Percentiles rank a stretch among this genome's conserved stretches.
Evolutionary conservation across 164 flowering plant species (phyloP).

Genomic region (Berberis thunbergii): DNA sequence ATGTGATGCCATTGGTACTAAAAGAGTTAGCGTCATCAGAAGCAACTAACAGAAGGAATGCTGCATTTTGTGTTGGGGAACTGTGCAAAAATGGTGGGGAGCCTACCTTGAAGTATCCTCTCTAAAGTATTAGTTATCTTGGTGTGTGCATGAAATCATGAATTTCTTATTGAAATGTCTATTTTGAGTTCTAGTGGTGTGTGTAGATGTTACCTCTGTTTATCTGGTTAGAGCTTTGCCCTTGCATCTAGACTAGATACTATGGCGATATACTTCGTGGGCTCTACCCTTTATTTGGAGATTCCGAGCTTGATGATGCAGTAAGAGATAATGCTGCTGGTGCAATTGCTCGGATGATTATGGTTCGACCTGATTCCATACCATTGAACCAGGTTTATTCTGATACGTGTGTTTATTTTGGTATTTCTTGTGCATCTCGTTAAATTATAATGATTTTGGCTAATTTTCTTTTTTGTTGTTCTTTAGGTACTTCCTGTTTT

Average conservation of each 20-base stretch:
- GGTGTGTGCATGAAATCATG: too few species aligned
- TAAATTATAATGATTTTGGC: background rate
- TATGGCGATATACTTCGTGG: constrained; percentile 63
- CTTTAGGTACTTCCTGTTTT: constrained; percentile 83
- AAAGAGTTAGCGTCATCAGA: constrained; percentile 82
- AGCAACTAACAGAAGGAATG: constrained; percentile 92
- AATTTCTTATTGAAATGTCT: background rate
- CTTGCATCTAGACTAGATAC: constrained; percentile 48
- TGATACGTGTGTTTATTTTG: background rate
- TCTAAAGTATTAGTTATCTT: background rate
- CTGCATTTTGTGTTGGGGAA: constrained; percentile 97
- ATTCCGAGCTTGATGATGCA: constrained; percentile 86
- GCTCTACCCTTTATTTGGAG: constrained; percentile 86
- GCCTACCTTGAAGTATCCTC: constrained; percentile 62
- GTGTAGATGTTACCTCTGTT: background rate
- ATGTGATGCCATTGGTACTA: constrained; percentile 73
- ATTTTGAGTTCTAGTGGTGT: background rate
- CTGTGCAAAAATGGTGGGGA: constrained; percentile 89
- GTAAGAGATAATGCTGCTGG: constrained; percentile 99
- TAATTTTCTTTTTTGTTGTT: constrained; percentile 1
- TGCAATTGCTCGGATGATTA: constrained; percentile 95
- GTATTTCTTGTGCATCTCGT: background rate
- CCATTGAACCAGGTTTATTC: constrained; percentile 75
- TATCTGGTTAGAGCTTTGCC: constrained; percentile 12
- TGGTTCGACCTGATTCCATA: constrained; percentile 77